phyloP scores from a whole-genome alignment of 177 flowering plant species.

The Vitis hybrid region DNA sequence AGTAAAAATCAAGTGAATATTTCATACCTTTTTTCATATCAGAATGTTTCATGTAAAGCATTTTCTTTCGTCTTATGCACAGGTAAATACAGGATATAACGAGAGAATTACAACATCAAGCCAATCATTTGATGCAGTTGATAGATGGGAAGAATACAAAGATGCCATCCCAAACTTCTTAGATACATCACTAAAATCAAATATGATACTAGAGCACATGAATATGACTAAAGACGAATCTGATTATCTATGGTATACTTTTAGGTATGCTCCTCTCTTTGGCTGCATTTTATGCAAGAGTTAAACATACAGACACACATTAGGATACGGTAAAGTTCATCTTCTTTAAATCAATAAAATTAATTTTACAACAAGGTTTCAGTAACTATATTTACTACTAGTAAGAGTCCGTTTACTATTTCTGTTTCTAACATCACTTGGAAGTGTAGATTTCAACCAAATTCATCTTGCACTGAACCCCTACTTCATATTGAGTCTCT shows the following conservation, averaged over 20 bases:
- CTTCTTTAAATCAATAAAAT: no score
- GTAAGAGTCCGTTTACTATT: no score
- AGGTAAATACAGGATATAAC: constrained; percentile 19
- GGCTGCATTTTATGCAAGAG: no score
- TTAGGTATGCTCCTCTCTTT: constrained; percentile 16
- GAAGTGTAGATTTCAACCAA: constrained; percentile 24
- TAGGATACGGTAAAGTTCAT: no score
- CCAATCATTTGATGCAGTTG: constrained; percentile 14
- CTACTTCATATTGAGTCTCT: constrained; percentile 24
- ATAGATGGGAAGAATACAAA: constrained; percentile 37
- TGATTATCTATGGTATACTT: constrained; percentile 54
- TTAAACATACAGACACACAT: no score
- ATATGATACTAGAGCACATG: constrained; percentile 46
- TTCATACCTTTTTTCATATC: no score
- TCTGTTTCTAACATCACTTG: neutral
- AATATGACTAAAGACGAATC: constrained; percentile 50
- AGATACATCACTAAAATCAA: constrained; percentile 26
- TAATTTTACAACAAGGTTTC: no score
- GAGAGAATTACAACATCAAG: constrained; percentile 11
- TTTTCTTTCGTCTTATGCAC: neutral
- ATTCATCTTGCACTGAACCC: constrained; percentile 23
- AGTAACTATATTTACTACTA: no score
- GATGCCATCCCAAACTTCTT: constrained; percentile 39
- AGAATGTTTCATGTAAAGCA: neutral
- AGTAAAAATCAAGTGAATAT: no score